Conservation (phyloP, 495 filamentous ascomycete species). For the Podospora pseudocomata region DNA sequence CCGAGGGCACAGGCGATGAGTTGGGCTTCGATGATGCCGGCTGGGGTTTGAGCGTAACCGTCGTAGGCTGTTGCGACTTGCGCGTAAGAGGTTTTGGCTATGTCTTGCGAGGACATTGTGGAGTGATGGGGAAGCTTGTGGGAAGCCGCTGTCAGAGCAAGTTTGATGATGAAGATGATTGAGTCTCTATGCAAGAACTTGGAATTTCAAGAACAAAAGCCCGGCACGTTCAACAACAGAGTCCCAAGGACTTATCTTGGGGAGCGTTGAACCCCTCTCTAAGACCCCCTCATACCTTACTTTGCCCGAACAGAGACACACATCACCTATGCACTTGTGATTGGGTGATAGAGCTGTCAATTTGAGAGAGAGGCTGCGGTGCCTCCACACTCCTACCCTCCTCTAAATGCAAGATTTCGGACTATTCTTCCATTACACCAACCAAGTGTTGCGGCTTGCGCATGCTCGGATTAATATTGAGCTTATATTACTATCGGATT, state of each 20-base stretch:
- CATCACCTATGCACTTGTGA: background rate
- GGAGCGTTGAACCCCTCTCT: too few species aligned
- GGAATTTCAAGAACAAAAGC: background rate
- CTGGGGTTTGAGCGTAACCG: background rate
- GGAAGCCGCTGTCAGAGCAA: background rate
- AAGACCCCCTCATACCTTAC: too few species aligned
- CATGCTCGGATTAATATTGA: background rate
- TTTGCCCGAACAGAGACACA: background rate
- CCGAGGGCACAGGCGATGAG: background rate
- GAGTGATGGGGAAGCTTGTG: background rate
- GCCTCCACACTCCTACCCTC: background rate
- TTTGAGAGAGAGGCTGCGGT: background rate
- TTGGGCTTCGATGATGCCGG: background rate
- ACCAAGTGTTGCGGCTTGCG: background rate
- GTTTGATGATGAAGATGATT: background rate
- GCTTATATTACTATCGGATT: background rate
- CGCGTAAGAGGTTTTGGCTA: background rate
- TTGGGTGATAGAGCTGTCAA: background rate
- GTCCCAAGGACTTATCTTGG: too few species aligned
- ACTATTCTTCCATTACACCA: background rate
- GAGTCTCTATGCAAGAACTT: background rate
- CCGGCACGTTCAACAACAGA: too few species aligned
- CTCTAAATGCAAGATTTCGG: background rate
- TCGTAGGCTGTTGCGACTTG: background rate
- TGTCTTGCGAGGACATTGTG: background rate